Conservation (phyloP, 2,329 filamentous ascomycete species). For the Colletotrichum caudatum region DNA sequence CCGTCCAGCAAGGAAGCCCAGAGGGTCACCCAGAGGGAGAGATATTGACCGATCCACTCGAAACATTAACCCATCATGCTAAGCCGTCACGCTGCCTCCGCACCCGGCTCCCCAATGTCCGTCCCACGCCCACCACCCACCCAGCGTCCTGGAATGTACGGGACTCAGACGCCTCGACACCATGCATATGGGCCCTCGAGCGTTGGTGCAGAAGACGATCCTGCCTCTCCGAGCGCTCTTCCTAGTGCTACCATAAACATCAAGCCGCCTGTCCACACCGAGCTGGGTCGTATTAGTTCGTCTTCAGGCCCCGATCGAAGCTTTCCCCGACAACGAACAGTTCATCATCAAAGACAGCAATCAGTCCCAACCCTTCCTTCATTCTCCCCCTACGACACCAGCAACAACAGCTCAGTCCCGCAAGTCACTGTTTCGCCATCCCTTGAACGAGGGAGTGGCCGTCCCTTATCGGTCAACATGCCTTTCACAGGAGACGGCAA, state of each 20-base stretch:
- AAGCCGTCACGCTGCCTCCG: conserved; percentile 46
- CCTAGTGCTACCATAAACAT: conserved; percentile 28
- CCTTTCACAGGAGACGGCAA: conserved; percentile 57
- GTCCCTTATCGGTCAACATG: conserved; percentile 52
- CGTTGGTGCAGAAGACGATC: conserved; percentile 24
- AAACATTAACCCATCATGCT: conserved; percentile 56
- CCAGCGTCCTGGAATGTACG: conserved; percentile 33
- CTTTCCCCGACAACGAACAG: conserved; percentile 23
- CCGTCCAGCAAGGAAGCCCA: conserved; percentile 21
- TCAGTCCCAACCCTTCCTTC: conserved; percentile 53
- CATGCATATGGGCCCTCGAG: conserved; percentile 36
- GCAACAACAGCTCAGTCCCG: conserved; percentile 43
- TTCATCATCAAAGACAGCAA: conserved; percentile 53
- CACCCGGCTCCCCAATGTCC: conserved; percentile 45
- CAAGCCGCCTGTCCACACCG: conserved; percentile 38
- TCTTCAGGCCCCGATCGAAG: conserved; percentile 24
- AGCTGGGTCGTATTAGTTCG: conserved; percentile 25
- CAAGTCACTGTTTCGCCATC: conserved; percentile 43
- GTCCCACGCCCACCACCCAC: conserved; percentile 41
- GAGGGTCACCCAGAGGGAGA: conserved; percentile 25
- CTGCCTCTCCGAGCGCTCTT: conserved; percentile 31
- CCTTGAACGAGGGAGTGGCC: conserved; percentile 45
- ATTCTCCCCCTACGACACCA: conserved; percentile 46
- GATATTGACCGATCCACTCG: conserved; percentile 46
- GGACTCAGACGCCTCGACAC: conserved; percentile 30